Base-by-base conservation (phyloP, 805 yeast species). In the Saccharomyces jurei region DNA sequence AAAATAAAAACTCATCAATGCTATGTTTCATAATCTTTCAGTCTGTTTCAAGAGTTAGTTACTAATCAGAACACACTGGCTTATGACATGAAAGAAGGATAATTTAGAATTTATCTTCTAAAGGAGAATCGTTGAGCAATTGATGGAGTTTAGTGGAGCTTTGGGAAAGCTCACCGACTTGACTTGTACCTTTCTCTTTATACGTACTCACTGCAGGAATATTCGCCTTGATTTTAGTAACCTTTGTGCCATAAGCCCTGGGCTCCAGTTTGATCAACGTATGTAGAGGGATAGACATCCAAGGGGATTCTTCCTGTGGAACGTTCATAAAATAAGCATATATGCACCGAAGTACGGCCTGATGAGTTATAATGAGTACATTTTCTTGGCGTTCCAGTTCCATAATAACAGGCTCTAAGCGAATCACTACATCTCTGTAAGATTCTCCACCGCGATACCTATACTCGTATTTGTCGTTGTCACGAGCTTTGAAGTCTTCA, bases 241-340 rank as follows among this genome's bases (percentile, higher is more conserved):
- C 98, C 47, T 84, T 72, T 0, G 99, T 91, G 50, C 84, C 85
- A 65, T 89, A 91, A 0, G 99, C 97, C 54, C 96, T 79, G n/a
- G 97, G 97, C 69, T 94, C 98, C 58, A 94, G 76, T 67, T 89
- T 87, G 64, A 94, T 94, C 68, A 94, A 74, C 0, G 99, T 94
- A 68, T 94, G 99, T 63, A 94, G 75, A 5, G 99, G 99, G 56
- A 94, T 95, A 44, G 95, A 89, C 96, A 94, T 90, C 99, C 99
- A 94, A 4, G 99, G 99, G 55, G 91, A 82, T 69, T 89, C 92
- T 63, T 92, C 97, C 70, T 92, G 98, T 4, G 97, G 97, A 21
- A 94, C 96, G 68, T 94, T 92, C 98, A 94, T 94, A 68, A 91
- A 94, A 71, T 94, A 94, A 6, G 99, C 98, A 71, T 94, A 94